These are phyloP conservation scores for Ascochyta clinopodiicola DNA, from an alignment of 2,329 filamentous ascomycete genomes.

Conservation along the genomic window DNA sequence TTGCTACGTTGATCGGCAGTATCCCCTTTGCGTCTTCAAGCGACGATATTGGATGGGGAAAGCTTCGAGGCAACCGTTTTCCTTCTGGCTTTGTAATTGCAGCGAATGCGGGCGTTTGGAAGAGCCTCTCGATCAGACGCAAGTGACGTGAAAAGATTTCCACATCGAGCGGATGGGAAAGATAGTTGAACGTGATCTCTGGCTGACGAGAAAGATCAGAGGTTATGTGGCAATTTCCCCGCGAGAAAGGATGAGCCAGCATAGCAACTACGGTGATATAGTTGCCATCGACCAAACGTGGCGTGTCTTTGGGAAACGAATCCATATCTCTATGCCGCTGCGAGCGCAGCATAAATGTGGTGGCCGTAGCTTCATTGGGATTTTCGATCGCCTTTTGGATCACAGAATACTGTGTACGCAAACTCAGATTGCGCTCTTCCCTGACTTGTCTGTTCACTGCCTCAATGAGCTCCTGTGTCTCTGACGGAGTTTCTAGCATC, in stretches of 20 bases:
- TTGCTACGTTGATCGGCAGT: conserved; percentile 20
- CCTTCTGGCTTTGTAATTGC: conserved; percentile 17
- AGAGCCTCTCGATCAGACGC: conserved; percentile 42
- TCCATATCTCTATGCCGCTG: conserved; percentile 19
- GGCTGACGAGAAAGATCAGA: conserved; percentile 43
- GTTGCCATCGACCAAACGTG: conserved; percentile 21
- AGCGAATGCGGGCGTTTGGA: conserved; percentile 18
- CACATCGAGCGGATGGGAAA: conserved; percentile 54
- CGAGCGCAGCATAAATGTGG: conserved; percentile 21
- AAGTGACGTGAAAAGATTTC: conserved; percentile 49
- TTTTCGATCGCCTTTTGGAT: conserved; percentile 22
- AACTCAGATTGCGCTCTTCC: conserved; percentile 5
- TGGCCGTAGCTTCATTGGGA: conserved; percentile 27
- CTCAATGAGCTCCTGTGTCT: conserved; percentile 22
- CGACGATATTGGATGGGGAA: conserved; percentile 14
- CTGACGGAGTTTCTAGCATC: conserved; percentile 19
- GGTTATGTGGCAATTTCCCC: conserved; percentile 50
- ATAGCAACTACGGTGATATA: conserved; percentile 23
- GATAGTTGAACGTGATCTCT: conserved; percentile 50
- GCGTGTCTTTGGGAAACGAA: conserved; percentile 14
- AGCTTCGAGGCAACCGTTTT: conserved; percentile 21
- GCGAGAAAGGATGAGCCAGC: conserved; percentile 49
- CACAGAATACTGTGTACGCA: conserved; percentile 20
- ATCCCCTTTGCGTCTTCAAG: conserved; percentile 26
- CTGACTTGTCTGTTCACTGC: conserved; percentile 6